Percentiles rank a stretch among this genome's conserved stretches.
These are phyloP conservation scores for Moricandia arvensis DNA, from an alignment of 345 rosid species.

Conservation along the genomic window DNA sequence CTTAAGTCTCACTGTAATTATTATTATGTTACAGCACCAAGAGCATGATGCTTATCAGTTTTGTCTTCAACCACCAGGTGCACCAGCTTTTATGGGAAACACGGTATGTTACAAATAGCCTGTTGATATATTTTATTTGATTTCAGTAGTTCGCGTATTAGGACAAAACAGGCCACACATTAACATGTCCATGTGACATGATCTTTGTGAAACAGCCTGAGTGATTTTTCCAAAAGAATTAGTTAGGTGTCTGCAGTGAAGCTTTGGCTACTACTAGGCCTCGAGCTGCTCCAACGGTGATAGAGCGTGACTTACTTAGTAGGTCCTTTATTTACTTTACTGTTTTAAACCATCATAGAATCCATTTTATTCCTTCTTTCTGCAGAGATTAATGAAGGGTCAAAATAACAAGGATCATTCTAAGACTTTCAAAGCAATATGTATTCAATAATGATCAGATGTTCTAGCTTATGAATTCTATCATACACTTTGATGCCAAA, in stretches of 20 bases:
- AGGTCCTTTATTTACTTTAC: constrained; percentile 43
- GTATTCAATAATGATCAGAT: too few species aligned
- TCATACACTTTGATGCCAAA: too few species aligned
- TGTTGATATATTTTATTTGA: neutral
- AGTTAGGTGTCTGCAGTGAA: constrained; percentile 38
- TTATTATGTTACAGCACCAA: constrained; percentile 48
- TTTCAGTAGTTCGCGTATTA: neutral
- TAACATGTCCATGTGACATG: constrained; percentile 31
- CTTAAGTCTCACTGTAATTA: neutral
- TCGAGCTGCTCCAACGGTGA: constrained; percentile 42
- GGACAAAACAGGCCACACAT: neutral
- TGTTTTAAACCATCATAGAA: neutral
- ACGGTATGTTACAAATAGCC: constrained; percentile 49
- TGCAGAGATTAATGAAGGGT: too few species aligned
- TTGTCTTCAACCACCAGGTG: too few species aligned
- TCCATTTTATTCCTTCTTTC: neutral
- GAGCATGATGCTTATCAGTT: too few species aligned
- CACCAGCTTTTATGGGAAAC: constrained; percentile 91
- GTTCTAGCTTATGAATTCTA: too few species aligned
- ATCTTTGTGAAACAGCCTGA: constrained; percentile 21
- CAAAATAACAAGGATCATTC: too few species aligned
- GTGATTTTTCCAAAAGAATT: too few species aligned
- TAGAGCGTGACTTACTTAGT: constrained; percentile 72
- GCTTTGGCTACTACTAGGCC: constrained; percentile 94
- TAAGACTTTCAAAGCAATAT: too few species aligned